A percentile compares a stretch with the other conserved stretches of the same genome.
Evolutionary conservation across 345 rosid genomes (phyloP).

Genomic region (Citrus maxima): DNA sequence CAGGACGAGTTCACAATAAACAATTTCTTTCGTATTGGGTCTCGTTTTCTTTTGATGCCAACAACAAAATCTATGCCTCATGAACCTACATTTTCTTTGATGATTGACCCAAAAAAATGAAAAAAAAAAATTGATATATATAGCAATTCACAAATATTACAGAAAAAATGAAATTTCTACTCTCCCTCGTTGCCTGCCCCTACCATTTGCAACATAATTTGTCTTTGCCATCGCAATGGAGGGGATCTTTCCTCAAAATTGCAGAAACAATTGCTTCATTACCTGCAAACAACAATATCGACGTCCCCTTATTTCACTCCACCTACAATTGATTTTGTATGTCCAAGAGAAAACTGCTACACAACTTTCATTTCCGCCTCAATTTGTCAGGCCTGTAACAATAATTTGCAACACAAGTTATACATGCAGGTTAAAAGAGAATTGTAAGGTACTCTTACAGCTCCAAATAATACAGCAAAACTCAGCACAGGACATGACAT

Average conservation of each 20-base stretch:
- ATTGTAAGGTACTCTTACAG: neutral
- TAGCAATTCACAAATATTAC: constrained; percentile 16
- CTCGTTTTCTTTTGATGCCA: neutral
- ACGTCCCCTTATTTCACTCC: constrained; percentile 23
- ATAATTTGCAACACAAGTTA: neutral
- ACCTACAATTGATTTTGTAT: constrained; percentile 12
- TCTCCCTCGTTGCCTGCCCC: constrained; percentile 2
- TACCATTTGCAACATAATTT: constrained; percentile 8
- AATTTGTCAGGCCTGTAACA: constrained; percentile 33
- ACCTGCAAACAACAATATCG: constrained; percentile 16
- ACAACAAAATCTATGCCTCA: constrained; percentile 23
- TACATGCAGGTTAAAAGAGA: neutral
- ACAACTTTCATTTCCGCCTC: neutral
- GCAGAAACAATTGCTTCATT: constrained; percentile 12
- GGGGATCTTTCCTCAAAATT: constrained; percentile 15
- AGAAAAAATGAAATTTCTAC: neutral
- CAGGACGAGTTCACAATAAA: neutral
- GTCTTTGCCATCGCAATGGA: constrained; percentile 10
- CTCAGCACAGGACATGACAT: neutral
- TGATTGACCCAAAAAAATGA: neutral
- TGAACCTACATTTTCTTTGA: constrained; percentile 26
- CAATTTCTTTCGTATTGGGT: constrained; percentile 11
- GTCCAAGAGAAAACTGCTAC: constrained; percentile 3
- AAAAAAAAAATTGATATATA: neutral
- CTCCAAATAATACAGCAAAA: neutral